These are phyloP conservation scores for Inosperma sp. DNA, from an alignment of 768 basidiomycete species.

Conservation along the genomic window DNA sequence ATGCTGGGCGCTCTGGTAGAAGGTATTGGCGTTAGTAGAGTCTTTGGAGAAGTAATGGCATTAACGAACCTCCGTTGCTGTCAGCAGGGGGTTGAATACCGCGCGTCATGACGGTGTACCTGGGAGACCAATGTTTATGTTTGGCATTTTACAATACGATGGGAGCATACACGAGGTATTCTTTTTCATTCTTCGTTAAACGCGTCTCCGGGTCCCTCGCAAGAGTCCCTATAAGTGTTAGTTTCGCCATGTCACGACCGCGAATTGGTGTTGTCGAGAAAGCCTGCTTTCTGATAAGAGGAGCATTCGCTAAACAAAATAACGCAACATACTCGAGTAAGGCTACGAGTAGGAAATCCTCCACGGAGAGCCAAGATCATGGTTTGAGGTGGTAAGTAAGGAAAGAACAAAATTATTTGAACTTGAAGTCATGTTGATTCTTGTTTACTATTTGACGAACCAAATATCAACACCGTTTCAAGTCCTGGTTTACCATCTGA, in stretches of 20 bases:
- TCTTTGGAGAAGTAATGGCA: neutral
- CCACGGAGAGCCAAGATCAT: constrained; percentile 55
- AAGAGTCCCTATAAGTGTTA: constrained; percentile 72
- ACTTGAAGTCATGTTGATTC: neutral
- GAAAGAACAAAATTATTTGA: neutral
- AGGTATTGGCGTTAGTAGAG: neutral
- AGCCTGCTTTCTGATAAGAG: constrained; percentile 35
- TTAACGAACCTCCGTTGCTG: constrained; percentile 54
- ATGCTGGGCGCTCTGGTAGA: constrained; percentile 44
- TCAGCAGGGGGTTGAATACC: constrained; percentile 56
- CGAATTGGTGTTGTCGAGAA: constrained; percentile 60
- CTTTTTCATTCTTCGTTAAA: constrained; percentile 66
- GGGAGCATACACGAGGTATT: constrained; percentile 65
- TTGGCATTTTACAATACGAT: neutral
- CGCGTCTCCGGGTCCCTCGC: constrained; percentile 67
- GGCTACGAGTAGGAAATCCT: constrained; percentile 30
- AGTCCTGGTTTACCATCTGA: constrained; percentile 3
- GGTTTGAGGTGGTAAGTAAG: no score
- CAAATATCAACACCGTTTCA: no score
- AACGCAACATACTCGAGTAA: constrained; percentile 45
- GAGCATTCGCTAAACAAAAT: constrained; percentile 3
- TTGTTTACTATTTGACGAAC: no score
- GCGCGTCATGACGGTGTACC: constrained; percentile 74
- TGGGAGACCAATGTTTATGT: constrained; percentile 24
- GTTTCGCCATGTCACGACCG: constrained; percentile 62